Evolutionary conservation across 1,284 basidiomycete species (phyloP).

Genomic region (Ustilago bromivora): DNA sequence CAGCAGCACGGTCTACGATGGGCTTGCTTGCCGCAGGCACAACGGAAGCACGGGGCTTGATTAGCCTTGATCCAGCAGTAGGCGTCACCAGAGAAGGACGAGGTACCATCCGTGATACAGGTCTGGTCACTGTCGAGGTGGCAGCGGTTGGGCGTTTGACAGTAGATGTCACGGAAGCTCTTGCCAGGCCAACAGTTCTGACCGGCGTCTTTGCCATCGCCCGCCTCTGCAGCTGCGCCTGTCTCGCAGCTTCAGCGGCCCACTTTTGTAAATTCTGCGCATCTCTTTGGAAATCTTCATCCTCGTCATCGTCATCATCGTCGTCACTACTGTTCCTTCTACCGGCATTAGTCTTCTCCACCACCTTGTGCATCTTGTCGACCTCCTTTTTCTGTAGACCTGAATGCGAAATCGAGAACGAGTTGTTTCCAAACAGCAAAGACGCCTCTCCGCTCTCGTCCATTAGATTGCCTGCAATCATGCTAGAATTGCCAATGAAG

Average conservation of each 20-base stretch:
- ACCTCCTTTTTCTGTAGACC: not conserved
- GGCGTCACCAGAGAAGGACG: slow-evolving; percentile 31
- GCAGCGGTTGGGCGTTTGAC: slow-evolving; percentile 14
- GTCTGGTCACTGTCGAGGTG: slow-evolving; percentile 13
- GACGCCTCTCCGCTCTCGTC: slow-evolving; percentile 42
- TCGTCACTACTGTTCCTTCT: slow-evolving; percentile 18
- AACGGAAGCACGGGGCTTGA: slow-evolving; percentile 26
- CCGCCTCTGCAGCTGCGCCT: slow-evolving; percentile 19
- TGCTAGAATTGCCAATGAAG: slow-evolving; percentile 35
- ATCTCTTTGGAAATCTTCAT: slow-evolving; percentile 26
- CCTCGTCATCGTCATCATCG: slow-evolving; percentile 21
- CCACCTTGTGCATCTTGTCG: not conserved
- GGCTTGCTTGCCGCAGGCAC: slow-evolving; percentile 4
- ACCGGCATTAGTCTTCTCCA: not conserved
- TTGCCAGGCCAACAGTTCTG: not conserved
- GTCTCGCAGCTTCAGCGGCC: slow-evolving; percentile 39
- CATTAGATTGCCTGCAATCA: slow-evolving; percentile 38
- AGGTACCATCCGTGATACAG: slow-evolving; percentile 12
- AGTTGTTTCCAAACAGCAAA: slow-evolving; percentile 36
- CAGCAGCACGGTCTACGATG: not conserved
- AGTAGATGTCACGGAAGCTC: slow-evolving; percentile 1
- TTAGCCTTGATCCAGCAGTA: slow-evolving; percentile 20
- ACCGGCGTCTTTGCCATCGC: slow-evolving; percentile 13
- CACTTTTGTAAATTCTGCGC: slow-evolving; percentile 29
- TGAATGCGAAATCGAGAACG: slow-evolving; percentile 24